Evolutionary conservation across 768 basidiomycete genomes (phyloP), one percentile per base, ranked within the genome.

Genomic region (Terana coerulea): DNA sequence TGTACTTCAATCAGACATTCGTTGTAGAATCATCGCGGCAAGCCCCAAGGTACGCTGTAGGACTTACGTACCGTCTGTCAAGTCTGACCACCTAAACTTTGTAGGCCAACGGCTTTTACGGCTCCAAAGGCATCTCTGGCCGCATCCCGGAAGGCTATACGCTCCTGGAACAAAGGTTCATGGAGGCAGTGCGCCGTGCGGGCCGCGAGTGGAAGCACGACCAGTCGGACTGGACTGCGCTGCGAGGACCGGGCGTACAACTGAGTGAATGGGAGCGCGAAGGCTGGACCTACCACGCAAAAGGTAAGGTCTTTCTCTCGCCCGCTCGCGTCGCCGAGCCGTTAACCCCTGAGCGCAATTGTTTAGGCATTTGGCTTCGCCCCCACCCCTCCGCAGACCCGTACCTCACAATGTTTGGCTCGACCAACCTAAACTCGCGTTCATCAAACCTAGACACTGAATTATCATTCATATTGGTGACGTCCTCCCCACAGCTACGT

Each of bases 271-370:
- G 97, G 97, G 79, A 83, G 62, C 79, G 79, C 57, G 71, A 76
- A 21, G 91, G 87, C 3, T 99, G 97, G 97, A 98, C 97, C 1
- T 99, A 99, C 70, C 97, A 99, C 63, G 91, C 97, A 22, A 99
- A 99, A 78, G 97, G 95, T 95, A 55, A 33, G 67, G 56, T 31
- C 28, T 14, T 28, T 35, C 34, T 19, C 33, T n/a, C 43, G 8
- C 6, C 15, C 4, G 25, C 44, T 33, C 22, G n/a, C n/a, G 21
- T 19, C 37, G 21, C 53, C 29, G 25, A 19, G 25, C 31, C 37
- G 15, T 5, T 17, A 14, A 11, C 31, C 33, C 33, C 33, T 34
- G 10, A 17, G 33, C 33, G 10, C 17, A 34, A n/a, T n/a, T 45
- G 22, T 24, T n/a, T 52, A 94, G 92, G 93, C 29, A 81, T 94